Evolutionary conservation across 768 basidiomycete genomes (phyloP).

Genomic region (Boletus eberwhitei): DNA sequence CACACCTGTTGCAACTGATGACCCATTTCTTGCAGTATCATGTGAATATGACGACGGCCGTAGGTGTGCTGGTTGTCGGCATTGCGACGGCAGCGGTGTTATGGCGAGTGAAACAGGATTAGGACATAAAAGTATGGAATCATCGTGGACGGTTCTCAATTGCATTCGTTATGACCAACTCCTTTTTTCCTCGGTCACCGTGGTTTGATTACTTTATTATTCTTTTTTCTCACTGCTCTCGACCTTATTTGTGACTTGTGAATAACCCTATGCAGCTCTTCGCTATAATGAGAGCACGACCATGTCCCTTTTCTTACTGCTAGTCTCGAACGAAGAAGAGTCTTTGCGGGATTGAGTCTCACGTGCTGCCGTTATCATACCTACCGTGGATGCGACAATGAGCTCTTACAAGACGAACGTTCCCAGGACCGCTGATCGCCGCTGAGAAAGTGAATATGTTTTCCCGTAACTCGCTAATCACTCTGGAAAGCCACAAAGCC

Average conservation of each 20-base stretch:
- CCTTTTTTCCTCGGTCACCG: not conserved
- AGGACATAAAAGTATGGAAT: conserved; percentile 14
- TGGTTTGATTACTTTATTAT: conserved; percentile 31
- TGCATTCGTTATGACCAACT: conserved; percentile 16
- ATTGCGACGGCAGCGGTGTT: conserved; percentile 71
- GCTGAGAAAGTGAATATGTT: too few relatives aligned
- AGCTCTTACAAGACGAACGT: too few relatives aligned
- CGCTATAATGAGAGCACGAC: conserved; percentile 18
- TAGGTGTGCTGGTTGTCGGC: conserved; percentile 63
- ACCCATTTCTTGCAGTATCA: conserved; percentile 28
- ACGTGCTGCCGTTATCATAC: too few relatives aligned
- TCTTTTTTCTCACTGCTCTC: conserved; percentile 17
- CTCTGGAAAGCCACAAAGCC: too few relatives aligned
- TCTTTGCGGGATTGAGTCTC: too few relatives aligned
- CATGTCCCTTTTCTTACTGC: not conserved
- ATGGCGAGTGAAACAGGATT: conserved; percentile 61
- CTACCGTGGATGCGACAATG: too few relatives aligned
- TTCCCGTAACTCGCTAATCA: too few relatives aligned
- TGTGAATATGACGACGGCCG: conserved; percentile 43
- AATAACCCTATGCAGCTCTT: conserved; percentile 25
- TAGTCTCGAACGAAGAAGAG: too few relatives aligned
- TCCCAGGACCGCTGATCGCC: too few relatives aligned
- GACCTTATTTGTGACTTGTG: conserved; percentile 21
- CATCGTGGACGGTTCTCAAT: conserved; percentile 13
- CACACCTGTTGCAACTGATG: conserved; percentile 13